Evolutionary conservation across 345 rosid species (phyloP).

Genomic region (Erysimum cheiranthoides): DNA sequence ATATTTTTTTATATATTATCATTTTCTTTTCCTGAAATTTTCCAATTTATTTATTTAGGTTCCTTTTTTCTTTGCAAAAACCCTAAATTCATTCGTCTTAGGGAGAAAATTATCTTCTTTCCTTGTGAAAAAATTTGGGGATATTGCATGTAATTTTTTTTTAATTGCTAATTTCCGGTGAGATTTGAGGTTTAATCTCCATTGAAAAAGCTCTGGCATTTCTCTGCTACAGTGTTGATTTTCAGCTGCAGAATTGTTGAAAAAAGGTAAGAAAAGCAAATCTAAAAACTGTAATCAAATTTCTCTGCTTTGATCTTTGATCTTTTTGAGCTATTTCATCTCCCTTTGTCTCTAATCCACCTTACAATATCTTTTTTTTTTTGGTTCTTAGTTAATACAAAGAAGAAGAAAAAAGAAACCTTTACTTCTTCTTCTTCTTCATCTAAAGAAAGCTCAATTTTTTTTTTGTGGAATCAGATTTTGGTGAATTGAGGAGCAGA

Average conservation of each 20-base stretch:
- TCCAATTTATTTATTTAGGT: conserved; percentile 25
- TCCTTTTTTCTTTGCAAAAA: conserved; percentile 37
- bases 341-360: conserved; percentile 17
- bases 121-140: conserved; percentile 21
- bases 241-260: conserved; percentile 32
- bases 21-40: conserved; percentile 32
- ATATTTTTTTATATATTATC: conserved; percentile 23
- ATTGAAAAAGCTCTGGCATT: conserved; percentile 36
- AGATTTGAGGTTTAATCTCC: conserved; percentile 36
- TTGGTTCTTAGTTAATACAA: conserved; percentile 15
- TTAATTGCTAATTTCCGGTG: conserved; percentile 26
- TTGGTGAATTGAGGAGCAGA: conserved; percentile 13
- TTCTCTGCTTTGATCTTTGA: conserved; percentile 37
- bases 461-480: not conserved
- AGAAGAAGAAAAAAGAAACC: not conserved
- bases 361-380: not conserved
- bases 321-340: conserved; percentile 15
- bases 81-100: conserved; percentile 45
- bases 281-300: conserved; percentile 27
- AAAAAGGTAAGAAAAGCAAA: conserved; percentile 40
- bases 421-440: conserved; percentile 43
- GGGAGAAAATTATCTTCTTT: conserved; percentile 40
- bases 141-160: conserved; percentile 39
- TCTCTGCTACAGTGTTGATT: conserved; percentile 38
- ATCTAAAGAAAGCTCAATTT: not conserved